phyloP scores from a whole-genome alignment of 805 yeast species.

The Cephaloascus fragrans region DNA sequence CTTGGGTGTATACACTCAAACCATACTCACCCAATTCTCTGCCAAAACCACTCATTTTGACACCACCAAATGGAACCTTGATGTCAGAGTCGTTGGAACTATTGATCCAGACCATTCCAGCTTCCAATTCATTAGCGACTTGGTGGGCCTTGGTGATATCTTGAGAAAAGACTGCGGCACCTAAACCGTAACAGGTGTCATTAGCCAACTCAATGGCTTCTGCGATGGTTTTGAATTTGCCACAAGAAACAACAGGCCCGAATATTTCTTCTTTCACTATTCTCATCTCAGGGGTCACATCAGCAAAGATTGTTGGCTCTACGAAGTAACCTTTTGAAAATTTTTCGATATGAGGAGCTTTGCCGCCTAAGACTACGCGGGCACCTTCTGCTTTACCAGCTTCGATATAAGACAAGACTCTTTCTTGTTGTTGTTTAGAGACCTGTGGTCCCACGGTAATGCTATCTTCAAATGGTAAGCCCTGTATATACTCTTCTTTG shows the following conservation, averaged over 20 bases:
- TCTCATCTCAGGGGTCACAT: conserved; percentile 54
- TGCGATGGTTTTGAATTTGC: conserved; percentile 54
- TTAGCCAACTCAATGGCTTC: conserved; percentile 67
- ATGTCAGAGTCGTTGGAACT: conserved; percentile 56
- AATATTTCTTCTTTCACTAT: conserved; percentile 77
- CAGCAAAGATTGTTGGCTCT: conserved; percentile 69
- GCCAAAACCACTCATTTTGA: conserved; percentile 71
- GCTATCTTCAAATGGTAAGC: conserved; percentile 37
- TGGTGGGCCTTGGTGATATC: conserved; percentile 58
- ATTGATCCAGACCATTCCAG: conserved; percentile 66
- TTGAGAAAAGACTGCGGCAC: conserved; percentile 69
- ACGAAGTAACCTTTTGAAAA: conserved; percentile 51
- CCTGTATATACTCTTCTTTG: conserved; percentile 40
- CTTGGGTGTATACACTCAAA: conserved; percentile 59
- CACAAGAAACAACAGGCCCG: conserved; percentile 74
- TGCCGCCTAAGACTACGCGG: conserved; percentile 32
- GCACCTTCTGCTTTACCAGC: conserved; percentile 41
- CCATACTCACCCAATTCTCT: conserved; percentile 76
- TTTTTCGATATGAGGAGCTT: conserved; percentile 26
- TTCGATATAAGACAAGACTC: conserved; percentile 33
- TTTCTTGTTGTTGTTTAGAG: conserved; percentile 45
- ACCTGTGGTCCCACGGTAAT: conserved; percentile 56
- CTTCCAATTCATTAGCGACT: conserved; percentile 48
- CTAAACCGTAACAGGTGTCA: conserved; percentile 68
- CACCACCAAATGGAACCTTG: conserved; percentile 75